Evolutionary conservation across 75 land plant species (phyloP), one percentile per base, ranked within the genome.

Genomic region (Gnetum montanum): DNA sequence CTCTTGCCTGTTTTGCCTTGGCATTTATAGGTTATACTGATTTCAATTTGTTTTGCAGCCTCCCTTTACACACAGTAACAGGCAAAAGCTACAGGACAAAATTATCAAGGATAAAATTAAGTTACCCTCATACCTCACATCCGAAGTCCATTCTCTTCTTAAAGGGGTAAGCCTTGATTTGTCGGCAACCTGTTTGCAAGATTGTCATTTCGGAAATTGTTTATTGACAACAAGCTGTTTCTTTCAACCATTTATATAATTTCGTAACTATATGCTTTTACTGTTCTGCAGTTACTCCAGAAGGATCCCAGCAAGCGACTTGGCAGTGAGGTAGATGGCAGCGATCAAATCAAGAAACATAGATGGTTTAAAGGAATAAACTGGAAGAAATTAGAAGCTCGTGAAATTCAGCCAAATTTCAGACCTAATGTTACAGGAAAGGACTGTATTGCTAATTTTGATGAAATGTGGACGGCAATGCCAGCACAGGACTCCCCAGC

Each of bases 351-450:
- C 8, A 95, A 83, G 70, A 56, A 63, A 20, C 99, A 90, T 63
- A 95, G 81, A 58, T 95, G 99, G 99, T 95, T 95, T 72, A 90
- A 86, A 58, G 34, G 62, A 11, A 86, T 95, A 38, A 86, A 86
- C 76, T 95, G 99, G 99, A 84, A 61, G 58, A 95, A 83, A 55
- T 64, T 90, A 36, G 96, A 95, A 23, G 76, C 66, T 4, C 61
- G 96, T 16, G 72, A 78, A 46, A 76, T 95, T 18, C 70, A 87
- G 34, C 99, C 99, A 3, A 74, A 76, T 58, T 95, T 95, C 61
- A 64, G 67, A 23, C 99, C 99, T 0, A 71, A 65, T 44, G 96
- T 95, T 15, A 75, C 71, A 4, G 99, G 92, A 26, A 64, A 71
- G 56, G 77, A 62, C 37, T 95, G 99, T 65, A 69, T 75, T 38